Percentiles rank a stretch among this genome's conserved stretches.
phyloP scores from a whole-genome alignment of 768 basidiomycete genomes.

The Pleurotus giganteus region DNA sequence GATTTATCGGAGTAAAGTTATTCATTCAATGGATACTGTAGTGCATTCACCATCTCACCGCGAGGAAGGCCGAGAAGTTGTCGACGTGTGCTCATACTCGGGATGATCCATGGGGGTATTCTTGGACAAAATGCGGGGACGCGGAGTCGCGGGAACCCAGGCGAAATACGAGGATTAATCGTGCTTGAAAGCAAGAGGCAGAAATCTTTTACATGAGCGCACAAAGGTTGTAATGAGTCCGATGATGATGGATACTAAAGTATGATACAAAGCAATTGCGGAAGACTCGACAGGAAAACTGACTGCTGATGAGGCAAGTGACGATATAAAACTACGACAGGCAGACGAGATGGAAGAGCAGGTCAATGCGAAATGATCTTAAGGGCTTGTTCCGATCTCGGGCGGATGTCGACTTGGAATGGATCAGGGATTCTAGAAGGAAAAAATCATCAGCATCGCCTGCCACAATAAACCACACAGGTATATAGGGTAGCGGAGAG shows the following conservation, averaged over 20 bases:
- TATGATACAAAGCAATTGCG: background rate
- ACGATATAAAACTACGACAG: slow-evolving; percentile 4
- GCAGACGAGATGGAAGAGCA: slow-evolving; percentile 12
- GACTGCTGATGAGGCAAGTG: background rate
- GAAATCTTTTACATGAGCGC: no score
- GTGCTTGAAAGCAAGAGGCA: no score
- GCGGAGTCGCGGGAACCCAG: background rate
- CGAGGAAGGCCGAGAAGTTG: no score
- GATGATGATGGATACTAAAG: no score
- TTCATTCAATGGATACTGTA: no score
- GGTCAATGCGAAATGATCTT: slow-evolving; percentile 36
- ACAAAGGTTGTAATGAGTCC: no score
- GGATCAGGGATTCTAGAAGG: slow-evolving; percentile 41
- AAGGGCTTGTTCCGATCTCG: slow-evolving; percentile 44
- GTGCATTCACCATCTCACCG: no score
- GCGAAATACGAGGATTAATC: background rate
- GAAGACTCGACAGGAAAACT: background rate
- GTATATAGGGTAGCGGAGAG: no score
- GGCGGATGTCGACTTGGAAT: slow-evolving; percentile 49
- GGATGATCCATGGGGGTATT: background rate
- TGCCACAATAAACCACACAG: no score
- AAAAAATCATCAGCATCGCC: background rate
- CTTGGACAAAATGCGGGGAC: background rate
- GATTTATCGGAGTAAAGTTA: no score
- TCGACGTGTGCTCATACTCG: no score